A percentile compares a stretch with the other conserved stretches of the same genome.
These are phyloP conservation scores for Auricularia heimuer DNA, from an alignment of 768 basidiomycete species.

Conservation along the genomic window DNA sequence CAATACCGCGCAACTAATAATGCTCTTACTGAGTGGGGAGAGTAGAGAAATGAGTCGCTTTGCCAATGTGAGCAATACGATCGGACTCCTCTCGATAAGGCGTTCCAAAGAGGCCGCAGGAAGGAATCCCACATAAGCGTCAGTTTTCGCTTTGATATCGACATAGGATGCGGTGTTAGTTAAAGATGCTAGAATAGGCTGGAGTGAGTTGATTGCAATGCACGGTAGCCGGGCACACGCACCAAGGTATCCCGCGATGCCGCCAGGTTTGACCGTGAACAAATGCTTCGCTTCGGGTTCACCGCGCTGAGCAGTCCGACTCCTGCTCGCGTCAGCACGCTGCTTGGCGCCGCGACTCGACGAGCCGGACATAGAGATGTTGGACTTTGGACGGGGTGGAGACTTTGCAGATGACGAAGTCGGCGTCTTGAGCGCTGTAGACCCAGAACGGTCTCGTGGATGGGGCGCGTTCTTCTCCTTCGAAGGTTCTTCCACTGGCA, in stretches of 20 bases:
- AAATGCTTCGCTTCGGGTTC: constrained; percentile 44
- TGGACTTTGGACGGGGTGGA: background rate
- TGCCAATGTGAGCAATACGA: constrained; percentile 88
- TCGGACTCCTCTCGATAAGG: constrained; percentile 86
- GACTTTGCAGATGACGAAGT: background rate
- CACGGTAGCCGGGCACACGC: constrained; percentile 11
- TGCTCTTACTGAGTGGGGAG: constrained; percentile 68
- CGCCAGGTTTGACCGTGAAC: constrained; percentile 94
- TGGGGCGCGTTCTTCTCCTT: constrained; percentile 3
- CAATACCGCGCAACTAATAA: background rate
- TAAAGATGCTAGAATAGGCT: constrained; percentile 55
- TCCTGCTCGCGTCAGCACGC: background rate
- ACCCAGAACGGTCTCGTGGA: background rate
- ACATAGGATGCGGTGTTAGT: constrained; percentile 92
- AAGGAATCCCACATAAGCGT: constrained; percentile 95
- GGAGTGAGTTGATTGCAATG: background rate
- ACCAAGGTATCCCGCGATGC: constrained; percentile 95
- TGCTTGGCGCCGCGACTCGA: background rate
- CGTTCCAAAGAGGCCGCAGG: constrained; percentile 82
- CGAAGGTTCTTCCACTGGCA: constrained; percentile 40
- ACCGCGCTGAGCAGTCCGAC: background rate
- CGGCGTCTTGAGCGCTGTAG: background rate
- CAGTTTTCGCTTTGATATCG: constrained; percentile 93
- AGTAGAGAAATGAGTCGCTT: constrained; percentile 93
- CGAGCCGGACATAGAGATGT: background rate